Conservation (phyloP, 2,329 filamentous ascomycete genomes). For the Colletotrichum cuscutae region DNA sequence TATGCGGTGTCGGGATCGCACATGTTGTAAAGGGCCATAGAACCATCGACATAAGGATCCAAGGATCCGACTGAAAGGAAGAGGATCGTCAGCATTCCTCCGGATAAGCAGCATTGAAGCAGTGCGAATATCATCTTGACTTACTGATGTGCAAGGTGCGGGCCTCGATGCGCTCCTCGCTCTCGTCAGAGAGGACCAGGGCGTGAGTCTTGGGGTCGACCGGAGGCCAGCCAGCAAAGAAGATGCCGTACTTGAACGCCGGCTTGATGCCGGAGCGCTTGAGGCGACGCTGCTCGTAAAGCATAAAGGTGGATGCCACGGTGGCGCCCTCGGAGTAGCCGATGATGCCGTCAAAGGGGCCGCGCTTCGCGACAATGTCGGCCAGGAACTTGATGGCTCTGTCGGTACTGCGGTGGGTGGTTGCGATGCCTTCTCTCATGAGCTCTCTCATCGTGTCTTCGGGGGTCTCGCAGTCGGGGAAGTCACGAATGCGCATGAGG, state of each 20-base stretch:
- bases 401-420: slow-evolving; percentile 50
- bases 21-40: slow-evolving; percentile 69
- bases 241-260: slow-evolving; percentile 59
- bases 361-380: slow-evolving; percentile 56
- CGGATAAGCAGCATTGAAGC: not conserved
- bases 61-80: slow-evolving; percentile 55
- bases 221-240: slow-evolving; percentile 66
- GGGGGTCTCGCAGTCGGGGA: slow-evolving; percentile 60
- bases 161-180: slow-evolving; percentile 59
- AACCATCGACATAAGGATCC: slow-evolving; percentile 71
- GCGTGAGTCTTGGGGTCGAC: slow-evolving; percentile 53
- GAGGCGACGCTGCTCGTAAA: slow-evolving; percentile 57
- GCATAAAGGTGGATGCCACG: slow-evolving; percentile 61
- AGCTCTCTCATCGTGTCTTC: slow-evolving; percentile 67
- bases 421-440: slow-evolving; percentile 51
- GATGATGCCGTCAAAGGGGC: slow-evolving; percentile 63
- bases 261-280: slow-evolving; percentile 39
- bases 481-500: slow-evolving; percentile 62
- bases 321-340: slow-evolving; percentile 71
- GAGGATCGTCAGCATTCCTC: slow-evolving; percentile 33
- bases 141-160: slow-evolving; percentile 63
- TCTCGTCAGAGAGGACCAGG: slow-evolving; percentile 60
- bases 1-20: slow-evolving; percentile 68
- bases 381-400: slow-evolving; percentile 54
- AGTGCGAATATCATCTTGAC: slow-evolving; percentile 35